Conservation (phyloP, 192 early-diverging fungal genomes). For the Gonapodya prolifera region DNA sequence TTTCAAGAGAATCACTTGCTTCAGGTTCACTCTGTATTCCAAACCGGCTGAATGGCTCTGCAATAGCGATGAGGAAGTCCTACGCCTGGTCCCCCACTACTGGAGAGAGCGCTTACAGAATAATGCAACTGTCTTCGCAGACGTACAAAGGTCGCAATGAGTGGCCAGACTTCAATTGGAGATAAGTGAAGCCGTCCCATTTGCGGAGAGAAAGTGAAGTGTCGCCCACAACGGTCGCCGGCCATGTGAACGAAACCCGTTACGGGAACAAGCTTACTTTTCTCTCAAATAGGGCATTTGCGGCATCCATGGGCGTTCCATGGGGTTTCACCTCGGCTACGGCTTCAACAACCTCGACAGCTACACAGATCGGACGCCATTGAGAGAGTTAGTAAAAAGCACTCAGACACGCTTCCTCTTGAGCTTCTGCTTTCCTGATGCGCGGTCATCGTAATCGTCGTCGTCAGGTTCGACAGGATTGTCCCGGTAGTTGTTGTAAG, state of each 20-base stretch:
- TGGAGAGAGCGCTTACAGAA: conserved; percentile 92
- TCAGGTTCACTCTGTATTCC: too few relatives aligned
- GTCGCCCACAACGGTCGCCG: not conserved
- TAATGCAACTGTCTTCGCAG: conserved; percentile 64
- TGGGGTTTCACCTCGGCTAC: not conserved
- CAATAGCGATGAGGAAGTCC: conserved; percentile 82
- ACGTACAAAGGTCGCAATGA: conserved; percentile 83
- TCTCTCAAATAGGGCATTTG: not conserved
- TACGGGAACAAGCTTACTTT: not conserved
- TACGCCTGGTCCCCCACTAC: conserved; percentile 90
- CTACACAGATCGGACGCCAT: too few relatives aligned
- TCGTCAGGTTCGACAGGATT: not conserved
- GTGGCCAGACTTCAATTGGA: conserved; percentile 80
- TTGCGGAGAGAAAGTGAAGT: not conserved
- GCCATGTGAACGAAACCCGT: not conserved
- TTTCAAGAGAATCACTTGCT: too few relatives aligned
- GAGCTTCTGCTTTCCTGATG: not conserved
- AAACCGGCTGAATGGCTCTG: conserved; percentile 86
- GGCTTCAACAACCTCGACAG: not conserved
- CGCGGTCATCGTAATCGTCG: not conserved
- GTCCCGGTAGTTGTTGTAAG: not conserved
- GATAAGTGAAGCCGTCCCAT: conserved; percentile 28
- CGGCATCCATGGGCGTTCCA: not conserved
- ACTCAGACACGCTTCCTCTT: not conserved
- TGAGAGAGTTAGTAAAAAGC: not conserved